A percentile compares a stretch with the other conserved stretches of the same genome.
These are phyloP conservation scores for Rhodamnia argentea DNA, from an alignment of 345 rosid genomes.

Conservation along the genomic window DNA sequence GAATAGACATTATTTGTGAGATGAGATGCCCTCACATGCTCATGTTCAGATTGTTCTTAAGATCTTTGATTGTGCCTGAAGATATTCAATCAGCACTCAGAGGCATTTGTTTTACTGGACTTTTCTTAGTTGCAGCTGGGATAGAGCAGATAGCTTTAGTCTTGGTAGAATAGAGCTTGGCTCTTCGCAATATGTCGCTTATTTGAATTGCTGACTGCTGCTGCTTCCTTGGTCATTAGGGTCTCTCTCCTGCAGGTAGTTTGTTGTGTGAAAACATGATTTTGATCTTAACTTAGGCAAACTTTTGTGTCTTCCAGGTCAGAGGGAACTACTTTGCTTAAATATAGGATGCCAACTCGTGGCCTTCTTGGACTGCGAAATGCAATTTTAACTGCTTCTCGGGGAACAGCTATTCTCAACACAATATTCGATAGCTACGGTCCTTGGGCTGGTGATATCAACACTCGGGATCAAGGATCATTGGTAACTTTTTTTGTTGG, in stretches of 20 bases:
- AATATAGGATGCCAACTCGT: constrained; percentile 89
- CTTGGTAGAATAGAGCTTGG: background rate
- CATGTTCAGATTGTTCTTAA: background rate
- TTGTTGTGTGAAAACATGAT: background rate
- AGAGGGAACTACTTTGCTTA: constrained; percentile 76
- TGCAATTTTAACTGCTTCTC: constrained; percentile 94
- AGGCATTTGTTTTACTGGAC: background rate
- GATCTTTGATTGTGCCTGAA: background rate
- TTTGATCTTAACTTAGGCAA: background rate
- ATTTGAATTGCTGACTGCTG: background rate
- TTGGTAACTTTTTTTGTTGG: constrained; percentile 40
- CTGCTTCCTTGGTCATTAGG: background rate
- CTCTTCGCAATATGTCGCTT: background rate
- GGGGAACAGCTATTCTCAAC: constrained; percentile 92
- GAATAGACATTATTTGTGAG: background rate
- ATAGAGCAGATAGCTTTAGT: background rate
- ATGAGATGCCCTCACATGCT: background rate
- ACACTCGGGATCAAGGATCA: constrained; percentile 84
- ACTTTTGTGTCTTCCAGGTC: constrained; percentile 25
- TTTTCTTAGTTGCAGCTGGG: background rate
- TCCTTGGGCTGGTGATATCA: constrained; percentile 88
- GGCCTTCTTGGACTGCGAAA: constrained; percentile 96
- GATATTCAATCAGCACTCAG: background rate
- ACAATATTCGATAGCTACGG: constrained; percentile 87
- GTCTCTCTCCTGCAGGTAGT: background rate